Conservation (phyloP, 2,329 filamentous ascomycete genomes). For the Colletotrichum eremochloae region DNA sequence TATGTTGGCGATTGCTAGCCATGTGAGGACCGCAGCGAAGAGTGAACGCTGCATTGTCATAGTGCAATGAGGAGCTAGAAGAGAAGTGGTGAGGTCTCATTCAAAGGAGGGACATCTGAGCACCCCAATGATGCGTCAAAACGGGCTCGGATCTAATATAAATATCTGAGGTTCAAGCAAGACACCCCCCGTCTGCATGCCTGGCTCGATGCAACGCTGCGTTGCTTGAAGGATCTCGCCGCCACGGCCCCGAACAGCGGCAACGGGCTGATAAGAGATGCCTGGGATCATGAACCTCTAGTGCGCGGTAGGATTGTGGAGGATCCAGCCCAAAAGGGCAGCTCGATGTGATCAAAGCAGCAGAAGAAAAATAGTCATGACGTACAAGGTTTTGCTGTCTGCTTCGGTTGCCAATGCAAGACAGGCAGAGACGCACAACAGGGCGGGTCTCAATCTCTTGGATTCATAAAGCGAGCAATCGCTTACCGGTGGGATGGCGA, state of each 20-base stretch:
- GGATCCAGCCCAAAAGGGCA: slow-evolving; percentile 27
- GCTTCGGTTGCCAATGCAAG: background rate
- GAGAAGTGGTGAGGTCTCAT: no score
- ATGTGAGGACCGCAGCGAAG: slow-evolving; percentile 13
- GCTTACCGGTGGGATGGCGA: background rate
- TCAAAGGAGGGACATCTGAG: background rate
- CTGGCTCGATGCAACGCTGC: slow-evolving; percentile 21
- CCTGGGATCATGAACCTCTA: background rate
- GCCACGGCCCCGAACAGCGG: slow-evolving; percentile 4
- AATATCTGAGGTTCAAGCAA: background rate
- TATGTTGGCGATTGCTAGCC: slow-evolving; percentile 23
- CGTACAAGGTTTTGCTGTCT: slow-evolving; percentile 10
- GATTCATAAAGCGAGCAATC: background rate
- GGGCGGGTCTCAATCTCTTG: background rate
- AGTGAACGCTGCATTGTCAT: slow-evolving; percentile 18
- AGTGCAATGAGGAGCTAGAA: background rate
- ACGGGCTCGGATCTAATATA: background rate
- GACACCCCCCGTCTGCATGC: background rate
- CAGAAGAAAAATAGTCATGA: slow-evolving; percentile 32
- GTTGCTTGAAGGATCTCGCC: slow-evolving; percentile 19
- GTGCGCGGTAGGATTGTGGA: background rate
- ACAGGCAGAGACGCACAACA: slow-evolving; percentile 2
- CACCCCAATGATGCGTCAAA: no score
- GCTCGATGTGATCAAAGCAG: slow-evolving; percentile 28
- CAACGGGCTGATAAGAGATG: slow-evolving; percentile 26